A percentile compares a stretch with the other conserved stretches of the same genome.
phyloP scores from a whole-genome alignment of 2,329 filamentous ascomycete genomes.

The Septoria linicola region DNA sequence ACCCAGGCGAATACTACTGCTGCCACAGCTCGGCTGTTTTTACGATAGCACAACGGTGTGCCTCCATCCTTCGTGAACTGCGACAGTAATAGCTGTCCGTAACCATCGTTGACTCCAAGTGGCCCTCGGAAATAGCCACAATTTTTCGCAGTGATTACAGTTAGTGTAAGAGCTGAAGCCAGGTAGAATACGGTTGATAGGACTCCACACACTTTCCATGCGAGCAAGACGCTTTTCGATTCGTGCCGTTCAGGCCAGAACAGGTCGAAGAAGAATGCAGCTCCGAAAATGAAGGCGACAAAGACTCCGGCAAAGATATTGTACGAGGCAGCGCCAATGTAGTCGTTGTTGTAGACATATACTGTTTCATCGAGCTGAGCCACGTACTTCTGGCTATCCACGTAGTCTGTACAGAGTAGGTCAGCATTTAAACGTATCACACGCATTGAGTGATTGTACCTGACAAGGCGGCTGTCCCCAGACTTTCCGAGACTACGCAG shows the following conservation, averaged over 20 bases:
- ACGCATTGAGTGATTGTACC: slow-evolving; percentile 39
- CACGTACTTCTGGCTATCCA: slow-evolving; percentile 54
- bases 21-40: slow-evolving; percentile 53
- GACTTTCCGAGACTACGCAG: slow-evolving; percentile 56
- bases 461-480: slow-evolving; percentile 56
- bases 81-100: slow-evolving; percentile 34
- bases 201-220: slow-evolving; percentile 55
- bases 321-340: slow-evolving; percentile 56
- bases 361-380: slow-evolving; percentile 41
- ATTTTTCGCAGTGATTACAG: slow-evolving; percentile 51
- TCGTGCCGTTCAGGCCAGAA: slow-evolving; percentile 60
- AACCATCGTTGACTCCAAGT: slow-evolving; percentile 29
- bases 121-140: slow-evolving; percentile 48
- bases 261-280: slow-evolving; percentile 62
- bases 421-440: not conserved
- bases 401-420: slow-evolving; percentile 46
- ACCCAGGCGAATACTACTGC: slow-evolving; percentile 56
- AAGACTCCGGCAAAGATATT: slow-evolving; percentile 61
- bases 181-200: slow-evolving; percentile 50
- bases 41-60: slow-evolving; percentile 47
- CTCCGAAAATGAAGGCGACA: slow-evolving; percentile 58
- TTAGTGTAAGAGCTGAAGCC: slow-evolving; percentile 51
- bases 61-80: slow-evolving; percentile 39
- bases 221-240: slow-evolving; percentile 48
- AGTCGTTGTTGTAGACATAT: slow-evolving; percentile 55